These are phyloP conservation scores for Nelumbo lutea DNA, from an alignment of 164 flowering plant species.

Conservation along the genomic window DNA sequence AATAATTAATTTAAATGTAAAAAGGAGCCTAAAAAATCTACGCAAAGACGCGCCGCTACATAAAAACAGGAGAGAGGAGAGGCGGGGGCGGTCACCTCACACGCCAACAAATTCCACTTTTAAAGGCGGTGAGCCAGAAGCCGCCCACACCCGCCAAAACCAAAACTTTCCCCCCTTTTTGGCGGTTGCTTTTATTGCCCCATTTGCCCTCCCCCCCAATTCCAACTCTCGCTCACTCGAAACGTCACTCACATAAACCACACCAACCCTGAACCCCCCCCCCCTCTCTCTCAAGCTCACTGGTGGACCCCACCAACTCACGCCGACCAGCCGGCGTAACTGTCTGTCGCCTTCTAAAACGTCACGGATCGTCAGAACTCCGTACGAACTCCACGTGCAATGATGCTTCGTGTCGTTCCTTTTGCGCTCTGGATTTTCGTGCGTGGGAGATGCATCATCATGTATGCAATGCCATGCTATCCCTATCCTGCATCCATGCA, in stretches of 20 bases:
- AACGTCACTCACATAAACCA: neutral
- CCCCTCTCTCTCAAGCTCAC: neutral
- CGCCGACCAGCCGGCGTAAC: constrained; percentile 6
- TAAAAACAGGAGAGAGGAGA: neutral
- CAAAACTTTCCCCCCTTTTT: neutral
- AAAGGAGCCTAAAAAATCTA: no score
- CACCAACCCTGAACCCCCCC: neutral
- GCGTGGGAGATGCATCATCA: no score
- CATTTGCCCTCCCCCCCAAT: no score
- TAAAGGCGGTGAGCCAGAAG: constrained; percentile 4
- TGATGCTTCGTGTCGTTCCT: no score
- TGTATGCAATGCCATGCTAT: no score
- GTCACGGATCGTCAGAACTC: neutral
- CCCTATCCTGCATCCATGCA: no score
- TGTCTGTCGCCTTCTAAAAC: neutral
- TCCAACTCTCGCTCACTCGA: neutral
- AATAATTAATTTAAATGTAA: no score
- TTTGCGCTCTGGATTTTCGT: no score
- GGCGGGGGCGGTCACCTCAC: neutral
- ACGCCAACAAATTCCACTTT: neutral
- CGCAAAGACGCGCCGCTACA: no score
- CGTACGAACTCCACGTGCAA: neutral
- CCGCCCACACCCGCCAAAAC: neutral
- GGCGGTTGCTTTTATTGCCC: neutral
- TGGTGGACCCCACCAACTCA: neutral